Evolutionary conservation across 2,329 filamentous ascomycete species (phyloP).

Genomic region (Lojkania enalia): DNA sequence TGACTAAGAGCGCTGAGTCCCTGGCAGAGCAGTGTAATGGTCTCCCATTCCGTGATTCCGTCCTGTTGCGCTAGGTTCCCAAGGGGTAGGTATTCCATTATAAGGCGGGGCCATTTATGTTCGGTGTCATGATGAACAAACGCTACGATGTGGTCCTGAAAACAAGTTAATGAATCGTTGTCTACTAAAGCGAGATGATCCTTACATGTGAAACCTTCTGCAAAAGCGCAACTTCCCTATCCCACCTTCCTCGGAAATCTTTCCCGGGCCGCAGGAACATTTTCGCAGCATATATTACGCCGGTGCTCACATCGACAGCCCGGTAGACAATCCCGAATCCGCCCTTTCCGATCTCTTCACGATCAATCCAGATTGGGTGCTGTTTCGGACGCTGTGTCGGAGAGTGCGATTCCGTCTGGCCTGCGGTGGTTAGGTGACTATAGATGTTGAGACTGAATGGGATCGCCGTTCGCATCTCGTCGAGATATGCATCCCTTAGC

Average conservation of each 20-base stretch:
- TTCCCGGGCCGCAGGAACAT: neutral
- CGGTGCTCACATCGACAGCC: constrained; percentile 5
- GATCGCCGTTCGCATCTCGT: constrained; percentile 6
- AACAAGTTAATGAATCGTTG: constrained; percentile 1
- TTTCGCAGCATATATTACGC: constrained; percentile 1
- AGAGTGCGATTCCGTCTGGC: constrained; percentile 7
- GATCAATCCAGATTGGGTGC: constrained; percentile 6
- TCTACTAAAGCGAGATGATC: constrained; percentile 6
- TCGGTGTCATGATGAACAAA: constrained; percentile 1
- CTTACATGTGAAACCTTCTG: constrained; percentile 4
- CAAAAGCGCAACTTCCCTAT: constrained; percentile 6
- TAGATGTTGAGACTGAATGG: constrained; percentile 5
- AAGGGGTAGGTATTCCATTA: constrained; percentile 7
- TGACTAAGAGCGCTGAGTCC: constrained; percentile 4
- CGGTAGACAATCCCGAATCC: constrained; percentile 2
- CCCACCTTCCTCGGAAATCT: neutral
- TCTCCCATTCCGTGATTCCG: constrained; percentile 4
- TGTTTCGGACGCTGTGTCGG: constrained; percentile 5
- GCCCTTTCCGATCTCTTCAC: constrained; percentile 4
- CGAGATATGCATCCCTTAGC: constrained; percentile 1
- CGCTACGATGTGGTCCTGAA: constrained; percentile 2
- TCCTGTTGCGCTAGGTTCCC: neutral
- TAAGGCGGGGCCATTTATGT: constrained; percentile 2
- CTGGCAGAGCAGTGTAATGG: constrained; percentile 1
- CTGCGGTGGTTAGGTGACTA: constrained; percentile 1